Base-by-base conservation (phyloP, 73 alveolate genomes). In the Tetrahymena elliotti region DNA sequence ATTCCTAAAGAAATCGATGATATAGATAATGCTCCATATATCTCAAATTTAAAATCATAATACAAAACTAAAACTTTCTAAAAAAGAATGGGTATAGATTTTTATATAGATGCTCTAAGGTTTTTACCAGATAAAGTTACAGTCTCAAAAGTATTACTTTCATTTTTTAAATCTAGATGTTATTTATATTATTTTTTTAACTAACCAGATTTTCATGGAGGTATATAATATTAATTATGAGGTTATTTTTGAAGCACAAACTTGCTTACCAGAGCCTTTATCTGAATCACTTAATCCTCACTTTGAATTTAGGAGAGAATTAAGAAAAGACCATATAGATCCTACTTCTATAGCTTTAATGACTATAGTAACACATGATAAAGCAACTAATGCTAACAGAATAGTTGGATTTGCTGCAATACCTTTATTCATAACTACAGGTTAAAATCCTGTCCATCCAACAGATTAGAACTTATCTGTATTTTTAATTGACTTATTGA, bases 361-460 rank as follows among this genome's bases (percentile, higher is more conserved):
- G 47, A 93, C 98, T 18, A 83, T 98, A 20, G 98, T 97, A 34
- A 98, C 99, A 10, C 84, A 97, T 18, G 99, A 98, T 53, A 96
- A 92, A 34, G 83, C 92, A 84, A 94, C 95, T 15, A 96, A 96
- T 52, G 98, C 96, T 83, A 97, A 94, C n/a, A 95, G 98, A 53
- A 95, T 97, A 53, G 97, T 98, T 33, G 99, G 99, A 6, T 98
- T 95, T 96, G 95, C 98, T n/a, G 98, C 98, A 22, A 96, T 98
- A 22, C 97, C 97, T 68, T 41, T 98, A 93, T 98, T 98, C 94
- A 83, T 97, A 33, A 97, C 96, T 47, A 98, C 96, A 83, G 92
- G 93, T 33, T 93, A 97, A 13, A 93, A 83, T 20, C 83, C 94
- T 22, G 24, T 18, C 27, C 97, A 97, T 16, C 97, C 98, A 31